phyloP scores from a whole-genome alignment of 1,139 yeast species.

The Blastobotrys aristatus region DNA sequence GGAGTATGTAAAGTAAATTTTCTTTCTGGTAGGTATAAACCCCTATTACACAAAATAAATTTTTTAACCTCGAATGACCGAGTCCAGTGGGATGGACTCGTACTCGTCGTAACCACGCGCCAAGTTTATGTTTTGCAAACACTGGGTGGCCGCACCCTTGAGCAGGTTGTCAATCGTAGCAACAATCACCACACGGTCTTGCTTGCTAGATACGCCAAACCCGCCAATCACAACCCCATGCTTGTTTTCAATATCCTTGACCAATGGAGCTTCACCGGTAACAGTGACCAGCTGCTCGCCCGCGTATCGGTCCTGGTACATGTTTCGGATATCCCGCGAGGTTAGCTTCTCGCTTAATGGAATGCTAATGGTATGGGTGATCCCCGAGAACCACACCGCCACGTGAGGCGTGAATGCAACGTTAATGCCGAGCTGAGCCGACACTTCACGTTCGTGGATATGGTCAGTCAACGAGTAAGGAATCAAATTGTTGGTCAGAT shows the following conservation, averaged over 20 bases:
- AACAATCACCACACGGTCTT: conserved; percentile 86
- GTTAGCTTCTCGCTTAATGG: conserved; percentile 73
- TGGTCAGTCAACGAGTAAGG: conserved; percentile 97
- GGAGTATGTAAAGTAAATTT: conserved; percentile 2
- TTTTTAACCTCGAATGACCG: conserved; percentile 25
- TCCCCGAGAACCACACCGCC: conserved; percentile 99
- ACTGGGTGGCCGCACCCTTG: conserved; percentile 98
- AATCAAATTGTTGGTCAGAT: conserved; percentile 74
- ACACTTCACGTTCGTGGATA: conserved; percentile 90
- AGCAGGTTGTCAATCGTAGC: conserved; percentile 93
- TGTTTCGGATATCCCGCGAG: conserved; percentile 73
- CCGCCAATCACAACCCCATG: conserved; percentile 96
- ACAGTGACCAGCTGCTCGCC: conserved; percentile 83
- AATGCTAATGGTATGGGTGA: conserved; percentile 82
- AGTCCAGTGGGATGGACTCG: conserved; percentile 73
- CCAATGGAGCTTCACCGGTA: conserved; percentile 87
- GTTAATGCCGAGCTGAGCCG: conserved; percentile 66
- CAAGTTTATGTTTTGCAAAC: conserved; percentile 90
- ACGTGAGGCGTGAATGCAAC: conserved; percentile 96
- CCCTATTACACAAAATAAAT: not conserved
- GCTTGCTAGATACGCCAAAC: conserved; percentile 83
- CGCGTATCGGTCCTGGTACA: conserved; percentile 83
- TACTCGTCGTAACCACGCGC: conserved; percentile 88
- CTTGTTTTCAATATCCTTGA: conserved; percentile 84
- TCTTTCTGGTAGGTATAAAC: not conserved